phyloP scores from a whole-genome alignment of 2,329 filamentous ascomycete species.

The Teratosphaeria pseudoeucalypti region DNA sequence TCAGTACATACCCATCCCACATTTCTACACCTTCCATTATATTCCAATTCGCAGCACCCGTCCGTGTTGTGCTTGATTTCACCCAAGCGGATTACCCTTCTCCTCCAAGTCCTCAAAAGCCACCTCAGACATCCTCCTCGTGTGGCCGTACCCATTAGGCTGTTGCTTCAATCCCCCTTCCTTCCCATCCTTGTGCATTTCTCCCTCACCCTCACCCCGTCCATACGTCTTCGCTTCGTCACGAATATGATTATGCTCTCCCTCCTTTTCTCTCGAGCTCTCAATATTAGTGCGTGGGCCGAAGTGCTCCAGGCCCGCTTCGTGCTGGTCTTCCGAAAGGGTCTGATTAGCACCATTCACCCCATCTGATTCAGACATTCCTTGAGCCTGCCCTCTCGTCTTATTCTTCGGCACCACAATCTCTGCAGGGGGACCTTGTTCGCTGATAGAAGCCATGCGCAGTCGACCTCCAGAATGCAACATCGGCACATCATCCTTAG shows the following conservation, averaged over 20 bases:
- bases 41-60: background rate
- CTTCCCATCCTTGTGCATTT: background rate
- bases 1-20: background rate
- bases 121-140: conserved; percentile 7
- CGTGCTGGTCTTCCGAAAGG: background rate
- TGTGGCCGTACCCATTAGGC: background rate
- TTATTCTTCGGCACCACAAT: background rate
- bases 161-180: background rate
- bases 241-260: conserved; percentile 8
- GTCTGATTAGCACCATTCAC: background rate
- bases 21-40: background rate
- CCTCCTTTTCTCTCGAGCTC: conserved; percentile 4
- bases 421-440: conserved; percentile 1
- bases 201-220: background rate
- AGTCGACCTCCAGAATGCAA: conserved; percentile 14
- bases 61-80: background rate
- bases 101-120: conserved; percentile 21
- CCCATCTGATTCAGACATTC: background rate
- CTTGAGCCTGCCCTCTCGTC: background rate
- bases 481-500: conserved; percentile 18
- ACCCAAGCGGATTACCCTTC: conserved; percentile 21
- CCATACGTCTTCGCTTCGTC: conserved; percentile 6
- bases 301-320: background rate
- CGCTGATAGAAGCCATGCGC: conserved; percentile 22
- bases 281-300: background rate